phyloP scores from a whole-genome alignment of 352 stramenopile species.

The Globisporangium iwayamae region DNA sequence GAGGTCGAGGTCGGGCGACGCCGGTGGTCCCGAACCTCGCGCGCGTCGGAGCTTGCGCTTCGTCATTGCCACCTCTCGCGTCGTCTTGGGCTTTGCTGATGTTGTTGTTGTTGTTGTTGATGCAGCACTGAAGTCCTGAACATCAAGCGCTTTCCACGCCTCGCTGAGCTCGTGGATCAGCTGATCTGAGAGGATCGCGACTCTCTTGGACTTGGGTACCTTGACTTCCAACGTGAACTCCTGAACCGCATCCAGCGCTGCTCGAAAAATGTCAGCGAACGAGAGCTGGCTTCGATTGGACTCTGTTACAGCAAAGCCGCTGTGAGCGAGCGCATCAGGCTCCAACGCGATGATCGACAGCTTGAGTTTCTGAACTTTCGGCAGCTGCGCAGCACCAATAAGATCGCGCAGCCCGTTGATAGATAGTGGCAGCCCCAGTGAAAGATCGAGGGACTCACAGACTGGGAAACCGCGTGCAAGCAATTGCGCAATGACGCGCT shows the following conservation, averaged over 20 bases:
- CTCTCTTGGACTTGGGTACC: slow-evolving; percentile 6
- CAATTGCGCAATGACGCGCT: slow-evolving; percentile 28
- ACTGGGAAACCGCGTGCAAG: slow-evolving; percentile 38
- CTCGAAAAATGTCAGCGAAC: slow-evolving; percentile 12
- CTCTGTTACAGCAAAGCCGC: not conserved
- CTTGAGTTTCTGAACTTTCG: slow-evolving; percentile 22
- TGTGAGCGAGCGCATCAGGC: not conserved
- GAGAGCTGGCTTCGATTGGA: not conserved
- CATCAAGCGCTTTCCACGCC: slow-evolving; percentile 21
- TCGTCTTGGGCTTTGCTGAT: not conserved
- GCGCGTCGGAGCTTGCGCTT: slow-evolving; percentile 28
- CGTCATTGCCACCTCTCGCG: slow-evolving; percentile 25
- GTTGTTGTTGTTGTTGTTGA: not conserved
- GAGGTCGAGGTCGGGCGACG: slow-evolving; percentile 4
- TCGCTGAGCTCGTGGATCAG: slow-evolving; percentile 18
- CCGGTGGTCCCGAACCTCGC: slow-evolving; percentile 8
- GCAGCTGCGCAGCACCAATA: slow-evolving; percentile 16
- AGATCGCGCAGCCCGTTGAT: slow-evolving; percentile 17
- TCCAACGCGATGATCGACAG: slow-evolving; percentile 20
- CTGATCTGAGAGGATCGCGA: slow-evolving; percentile 17
- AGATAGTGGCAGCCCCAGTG: slow-evolving; percentile 21
- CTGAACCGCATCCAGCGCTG: slow-evolving; percentile 6
- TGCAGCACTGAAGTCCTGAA: not conserved
- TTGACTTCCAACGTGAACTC: slow-evolving; percentile 20
- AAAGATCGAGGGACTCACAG: slow-evolving; percentile 42